Base-by-base conservation (phyloP, 208 protist species). In the Chromosphaera perkinsii region DNA sequence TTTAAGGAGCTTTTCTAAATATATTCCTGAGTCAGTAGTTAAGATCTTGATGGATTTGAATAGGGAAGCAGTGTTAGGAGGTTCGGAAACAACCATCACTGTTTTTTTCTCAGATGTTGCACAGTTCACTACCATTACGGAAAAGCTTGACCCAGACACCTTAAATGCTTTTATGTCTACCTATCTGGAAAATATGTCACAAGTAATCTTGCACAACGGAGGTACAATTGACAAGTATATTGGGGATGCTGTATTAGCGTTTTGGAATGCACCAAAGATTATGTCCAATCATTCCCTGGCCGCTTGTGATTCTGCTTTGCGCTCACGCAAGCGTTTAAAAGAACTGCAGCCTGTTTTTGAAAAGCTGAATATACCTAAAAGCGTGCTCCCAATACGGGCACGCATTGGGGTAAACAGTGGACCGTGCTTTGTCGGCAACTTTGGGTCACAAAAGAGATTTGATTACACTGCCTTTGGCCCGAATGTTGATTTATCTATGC, bases 391-490 rank as follows among this genome's bases (percentile, higher is more conserved):
- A 22, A 26, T 69, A n/a, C 32, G 5, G 9, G 64, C 51, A 24
- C 51, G 64, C 26, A 36, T 52, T 31, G 64, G 64, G 14, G 20
- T 69, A n/a, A 32, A 69, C 51, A 62, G 51, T 7, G 66, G 51
- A 31, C 26, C 36, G 7, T 27, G 32, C 54, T 37, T 64, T 14
- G 51, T 51, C 4, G 66, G 66, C 54, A 71, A 71, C 31, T 29
- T 71, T 35, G 66, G 66, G 4, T 61, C 66, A 17, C 29, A 36
- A 26, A 17, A 52, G 1, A 51, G 66, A 17, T 22, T 61, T 17
- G 36, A 51, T 55, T 71, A 56, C 66, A 71, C 66, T 14, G 51
- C 31, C 2, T 54, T 71, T 37, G 66, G 66, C n/a, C n/a, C n/a
- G n/a, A n/a, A n/a, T n/a, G n/a, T n/a, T n/a, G n/a, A n/a, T n/a